These are phyloP conservation scores for Hyphopichia khmerensis DNA, from an alignment of 1,139 yeast genomes.

Conservation along the genomic window DNA sequence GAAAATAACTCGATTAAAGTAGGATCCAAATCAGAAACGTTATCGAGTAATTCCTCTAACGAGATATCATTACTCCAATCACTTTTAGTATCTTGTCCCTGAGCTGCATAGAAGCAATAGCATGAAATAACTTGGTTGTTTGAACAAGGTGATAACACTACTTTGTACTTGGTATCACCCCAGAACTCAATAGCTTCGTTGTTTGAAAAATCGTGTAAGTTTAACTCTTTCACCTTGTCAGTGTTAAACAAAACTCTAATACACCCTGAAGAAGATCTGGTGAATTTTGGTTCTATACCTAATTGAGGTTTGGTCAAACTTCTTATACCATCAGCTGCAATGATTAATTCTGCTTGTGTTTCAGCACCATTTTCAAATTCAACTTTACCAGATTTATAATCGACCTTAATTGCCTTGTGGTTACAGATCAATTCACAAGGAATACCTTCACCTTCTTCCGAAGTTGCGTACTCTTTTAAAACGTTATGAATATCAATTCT, in stretches of 20 bases:
- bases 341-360: constrained; percentile 13
- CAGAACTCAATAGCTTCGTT: constrained; percentile 29
- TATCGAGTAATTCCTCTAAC: constrained; percentile 15
- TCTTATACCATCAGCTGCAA: constrained; percentile 21
- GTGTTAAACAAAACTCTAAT: constrained; percentile 24
- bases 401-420: constrained; percentile 15
- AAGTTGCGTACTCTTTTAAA: constrained; percentile 10
- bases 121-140: constrained; percentile 23
- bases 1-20: constrained; percentile 18
- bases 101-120: constrained; percentile 23
- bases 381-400: constrained; percentile 13
- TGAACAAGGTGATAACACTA: constrained; percentile 26
- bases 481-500: constrained; percentile 21
- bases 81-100: constrained; percentile 9
- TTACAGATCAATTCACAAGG: constrained; percentile 15
- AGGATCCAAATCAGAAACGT: constrained; percentile 20
- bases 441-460: constrained; percentile 11
- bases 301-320: constrained; percentile 15
- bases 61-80: constrained; percentile 24
- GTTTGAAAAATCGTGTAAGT: constrained; percentile 15
- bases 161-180: constrained; percentile 21
- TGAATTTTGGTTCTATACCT: constrained; percentile 14
- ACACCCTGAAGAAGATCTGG: constrained; percentile 16
- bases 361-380: constrained; percentile 15
- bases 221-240: constrained; percentile 12